Evolutionary conservation across 2,329 filamentous ascomycete species (phyloP), one percentile per base, ranked within the genome.

Genomic region (Eurotiales sp.): DNA sequence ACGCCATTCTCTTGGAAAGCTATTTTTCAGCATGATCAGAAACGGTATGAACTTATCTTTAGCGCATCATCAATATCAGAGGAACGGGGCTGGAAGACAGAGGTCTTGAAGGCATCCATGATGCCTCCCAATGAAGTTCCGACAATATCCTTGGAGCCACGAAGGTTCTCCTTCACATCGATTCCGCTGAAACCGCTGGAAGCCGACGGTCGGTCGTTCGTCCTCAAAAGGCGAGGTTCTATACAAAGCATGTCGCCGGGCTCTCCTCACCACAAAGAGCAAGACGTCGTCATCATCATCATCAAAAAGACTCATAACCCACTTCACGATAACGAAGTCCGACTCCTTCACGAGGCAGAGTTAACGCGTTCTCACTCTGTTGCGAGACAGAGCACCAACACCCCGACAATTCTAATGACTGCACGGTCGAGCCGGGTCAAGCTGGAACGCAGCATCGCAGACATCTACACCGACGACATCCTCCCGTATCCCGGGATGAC

Each of bases 1-100:
- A 88, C 88, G 1, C 84, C 88, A 0, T 88, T 88, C 66, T 93
- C 90, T 1, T 97, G 91, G 92, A 99, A 97, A 66, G 63, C 96
- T 10, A 78, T 89, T 2, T 96, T 97, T 62, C 85, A 93, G 64
- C 82, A 82, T 57, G 79, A 86, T 51, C 81, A 87, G 58, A 83
- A 87, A 54, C 75, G 92, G 48, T 92, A 88, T 64, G 92, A 97
- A 68, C 71, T 96, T 14, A 83, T 96, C 36, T 78, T 96, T 72
- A 95, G 87, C 58, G 92, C 90, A 30, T 96, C 90, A 61, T 92
- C 87, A 1, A 76, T 83, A 0, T 82, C 80, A 36, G 92, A 99
- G 65, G 89, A 93, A 61, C 74, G 80, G 41, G 83, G 86, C 60
- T 99, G 93, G 92, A 84, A 85, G 56, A 77, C 74, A 14, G 80